Percentiles rank a stretch among this genome's conserved stretches.
phyloP scores from a whole-genome alignment of 2,329 filamentous ascomycete genomes.

The Fusarium sambucinum region DNA sequence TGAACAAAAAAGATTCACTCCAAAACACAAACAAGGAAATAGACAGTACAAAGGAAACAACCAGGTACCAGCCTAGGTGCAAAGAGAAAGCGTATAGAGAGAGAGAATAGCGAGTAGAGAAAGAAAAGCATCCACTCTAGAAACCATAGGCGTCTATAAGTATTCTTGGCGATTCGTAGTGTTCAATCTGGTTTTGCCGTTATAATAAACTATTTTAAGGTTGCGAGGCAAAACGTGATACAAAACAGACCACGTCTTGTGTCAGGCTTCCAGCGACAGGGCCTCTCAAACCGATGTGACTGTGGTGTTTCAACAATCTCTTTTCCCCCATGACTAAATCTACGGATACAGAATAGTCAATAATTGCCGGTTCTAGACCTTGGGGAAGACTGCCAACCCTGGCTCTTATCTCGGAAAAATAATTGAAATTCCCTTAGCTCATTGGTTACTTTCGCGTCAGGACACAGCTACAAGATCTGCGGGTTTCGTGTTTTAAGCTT shows the following conservation, averaged over 20 bases:
- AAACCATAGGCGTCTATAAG: not conserved
- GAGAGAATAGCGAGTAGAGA: not conserved
- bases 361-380: not conserved
- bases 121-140: not conserved
- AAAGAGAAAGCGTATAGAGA: conserved; percentile 19
- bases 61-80: conserved; percentile 34
- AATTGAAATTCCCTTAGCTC: not conserved
- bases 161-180: not conserved
- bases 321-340: not conserved
- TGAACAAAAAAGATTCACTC: conserved; percentile 1
- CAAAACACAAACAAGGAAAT: conserved; percentile 21
- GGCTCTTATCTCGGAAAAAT: conserved; percentile 9
- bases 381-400: not conserved
- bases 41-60: conserved; percentile 18
- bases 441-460: not conserved
- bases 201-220: conserved; percentile 37
- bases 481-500: conserved; percentile 4
- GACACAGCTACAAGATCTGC: not conserved
- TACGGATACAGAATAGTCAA: not conserved
- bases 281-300: conserved; percentile 15
- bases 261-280: conserved; percentile 5
- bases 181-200: conserved; percentile 10
- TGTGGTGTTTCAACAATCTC: conserved; percentile 10
- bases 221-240: conserved; percentile 11
- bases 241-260: conserved; percentile 22